phyloP scores from a whole-genome alignment of 202 grass and related monocot genomes.

The Bolboschoenoplectus hybrid region DNA sequence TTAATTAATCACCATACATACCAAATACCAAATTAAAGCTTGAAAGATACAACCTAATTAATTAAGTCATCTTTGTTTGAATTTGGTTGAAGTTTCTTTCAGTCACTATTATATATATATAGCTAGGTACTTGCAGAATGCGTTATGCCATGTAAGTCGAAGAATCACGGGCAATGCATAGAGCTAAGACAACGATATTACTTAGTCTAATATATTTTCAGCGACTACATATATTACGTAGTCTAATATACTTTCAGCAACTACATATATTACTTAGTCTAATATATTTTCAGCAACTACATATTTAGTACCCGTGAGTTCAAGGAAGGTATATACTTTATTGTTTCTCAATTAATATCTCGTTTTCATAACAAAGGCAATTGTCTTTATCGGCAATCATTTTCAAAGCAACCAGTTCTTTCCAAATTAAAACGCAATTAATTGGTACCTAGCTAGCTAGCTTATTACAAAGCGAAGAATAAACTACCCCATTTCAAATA shows the following conservation, averaged over 20 bases:
- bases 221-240: neutral
- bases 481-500: too few species aligned
- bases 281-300: neutral
- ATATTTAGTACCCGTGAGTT: neutral
- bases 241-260: neutral
- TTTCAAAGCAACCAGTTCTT: conserved; percentile 2
- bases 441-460: too few species aligned
- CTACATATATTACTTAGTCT: neutral
- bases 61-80: neutral
- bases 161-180: neutral
- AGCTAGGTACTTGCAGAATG: neutral
- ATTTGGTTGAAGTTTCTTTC: neutral
- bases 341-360: neutral
- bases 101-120: neutral
- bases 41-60: neutral
- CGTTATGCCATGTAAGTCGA: neutral
- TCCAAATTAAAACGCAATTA: neutral
- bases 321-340: neutral
- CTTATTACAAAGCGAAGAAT: neutral
- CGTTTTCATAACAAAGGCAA: neutral
- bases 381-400: neutral
- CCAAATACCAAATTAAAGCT: neutral
- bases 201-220: neutral
- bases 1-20: neutral
- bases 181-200: neutral